These are phyloP conservation scores for Neurospora discreta DNA, from an alignment of 495 filamentous ascomycete species.

Conservation along the genomic window DNA sequence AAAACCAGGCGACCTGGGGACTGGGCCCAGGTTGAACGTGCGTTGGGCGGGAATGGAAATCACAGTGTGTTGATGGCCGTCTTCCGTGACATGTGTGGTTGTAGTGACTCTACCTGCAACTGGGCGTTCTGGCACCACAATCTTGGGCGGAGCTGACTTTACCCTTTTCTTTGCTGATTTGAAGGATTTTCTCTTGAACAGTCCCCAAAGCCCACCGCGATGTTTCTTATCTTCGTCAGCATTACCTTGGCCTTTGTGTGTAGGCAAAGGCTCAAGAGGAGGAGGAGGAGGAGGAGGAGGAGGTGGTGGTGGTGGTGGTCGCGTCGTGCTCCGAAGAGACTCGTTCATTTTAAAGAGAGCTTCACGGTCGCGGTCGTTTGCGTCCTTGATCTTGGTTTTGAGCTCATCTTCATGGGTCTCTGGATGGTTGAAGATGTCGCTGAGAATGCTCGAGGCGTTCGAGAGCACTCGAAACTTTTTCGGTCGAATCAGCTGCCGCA, in stretches of 20 bases:
- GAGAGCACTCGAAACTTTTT: slow-evolving; percentile 12
- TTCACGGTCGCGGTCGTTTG: slow-evolving; percentile 10
- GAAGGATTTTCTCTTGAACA: slow-evolving; percentile 1
- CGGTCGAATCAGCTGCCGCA: slow-evolving; percentile 3
- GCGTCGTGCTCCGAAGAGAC: slow-evolving; percentile 31
- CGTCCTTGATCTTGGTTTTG: slow-evolving; percentile 8
- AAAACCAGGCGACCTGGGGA: background rate
- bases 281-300: slow-evolving; percentile 11
- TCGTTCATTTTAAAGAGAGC: slow-evolving; percentile 20
- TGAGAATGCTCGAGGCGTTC: slow-evolving; percentile 13
- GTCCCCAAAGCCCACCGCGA: slow-evolving; percentile 4
- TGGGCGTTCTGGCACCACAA: slow-evolving; percentile 36
- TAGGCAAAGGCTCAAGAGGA: slow-evolving; percentile 21
- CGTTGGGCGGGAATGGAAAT: slow-evolving; percentile 36
- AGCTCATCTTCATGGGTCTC: slow-evolving; percentile 12
- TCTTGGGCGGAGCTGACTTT: slow-evolving; percentile 9
- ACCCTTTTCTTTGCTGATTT: background rate
- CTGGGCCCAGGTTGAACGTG: background rate
- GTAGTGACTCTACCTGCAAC: slow-evolving; percentile 27
- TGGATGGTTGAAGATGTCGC: slow-evolving; percentile 16
- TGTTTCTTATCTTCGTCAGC: slow-evolving; percentile 3
- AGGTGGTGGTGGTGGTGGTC: no score
- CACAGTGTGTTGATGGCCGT: slow-evolving; percentile 37
- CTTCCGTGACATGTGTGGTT: background rate
- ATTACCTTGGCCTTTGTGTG: background rate